Evolutionary conservation across 1,284 basidiomycete genomes (phyloP).

Genomic region (Cystobasidium slooffiae): DNA sequence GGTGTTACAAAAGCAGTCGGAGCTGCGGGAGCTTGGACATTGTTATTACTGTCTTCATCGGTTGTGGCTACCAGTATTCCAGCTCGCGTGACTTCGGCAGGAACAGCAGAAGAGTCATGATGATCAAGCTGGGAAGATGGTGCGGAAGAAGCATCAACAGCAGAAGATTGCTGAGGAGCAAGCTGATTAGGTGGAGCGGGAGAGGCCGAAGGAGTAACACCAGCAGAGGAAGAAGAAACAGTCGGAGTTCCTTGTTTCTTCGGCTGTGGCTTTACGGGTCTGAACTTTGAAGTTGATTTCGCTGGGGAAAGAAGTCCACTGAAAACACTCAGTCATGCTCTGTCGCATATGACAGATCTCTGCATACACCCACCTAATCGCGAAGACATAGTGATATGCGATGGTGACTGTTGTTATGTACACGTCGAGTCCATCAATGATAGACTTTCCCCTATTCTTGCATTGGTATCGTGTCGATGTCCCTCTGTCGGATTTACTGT

Average conservation of each 20-base stretch:
- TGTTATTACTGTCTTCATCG: too few species aligned
- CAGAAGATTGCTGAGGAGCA: background rate
- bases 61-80: background rate
- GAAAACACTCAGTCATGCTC: background rate
- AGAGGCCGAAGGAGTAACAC: conserved; percentile 1
- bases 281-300: conserved; percentile 37
- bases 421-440: background rate
- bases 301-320: background rate
- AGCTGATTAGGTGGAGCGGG: conserved; percentile 1
- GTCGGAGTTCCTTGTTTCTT: conserved; percentile 11
- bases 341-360: background rate
- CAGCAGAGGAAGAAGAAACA: conserved; percentile 2
- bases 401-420: background rate
- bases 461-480: background rate
- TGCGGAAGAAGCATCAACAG: background rate
- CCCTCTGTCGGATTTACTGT: background rate
- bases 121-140: background rate
- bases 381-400: conserved; percentile 3
- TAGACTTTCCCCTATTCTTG: background rate
- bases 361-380: background rate
- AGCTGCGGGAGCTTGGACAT: background rate
- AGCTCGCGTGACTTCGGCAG: conserved; percentile 1
- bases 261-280: conserved; percentile 32
- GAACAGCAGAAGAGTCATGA: background rate
- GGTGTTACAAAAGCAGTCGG: background rate